A percentile compares a stretch with the other conserved stretches of the same genome.
Evolutionary conservation across 2,329 filamentous ascomycete species (phyloP).

Genomic region (Monosporascus sp.): DNA sequence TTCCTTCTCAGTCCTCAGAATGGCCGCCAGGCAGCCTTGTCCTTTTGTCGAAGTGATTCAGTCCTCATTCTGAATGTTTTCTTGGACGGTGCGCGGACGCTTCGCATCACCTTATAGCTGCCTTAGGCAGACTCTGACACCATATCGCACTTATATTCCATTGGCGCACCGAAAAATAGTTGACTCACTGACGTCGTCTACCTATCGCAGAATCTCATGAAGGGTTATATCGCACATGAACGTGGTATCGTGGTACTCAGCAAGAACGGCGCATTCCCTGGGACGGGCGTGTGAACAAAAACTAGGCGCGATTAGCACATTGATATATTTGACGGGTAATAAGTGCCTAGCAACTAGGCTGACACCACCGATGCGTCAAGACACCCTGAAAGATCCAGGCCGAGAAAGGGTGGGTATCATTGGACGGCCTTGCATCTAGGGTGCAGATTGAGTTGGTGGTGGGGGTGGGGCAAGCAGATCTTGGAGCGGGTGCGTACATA

Average conservation of each 20-base stretch:
- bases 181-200: constrained; percentile 28
- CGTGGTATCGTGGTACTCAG: constrained; percentile 86
- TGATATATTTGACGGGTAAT: too few species aligned
- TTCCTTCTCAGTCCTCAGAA: background rate
- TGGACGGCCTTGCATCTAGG: constrained; percentile 10
- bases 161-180: constrained; percentile 12
- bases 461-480: constrained; percentile 7
- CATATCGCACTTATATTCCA: constrained; percentile 10
- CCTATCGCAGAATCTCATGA: constrained; percentile 75
- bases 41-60: background rate
- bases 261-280: constrained; percentile 89
- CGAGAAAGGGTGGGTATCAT: constrained; percentile 2
- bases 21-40: background rate
- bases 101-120: background rate
- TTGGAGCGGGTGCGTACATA: constrained; percentile 1
- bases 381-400: background rate
- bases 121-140: constrained; percentile 1
- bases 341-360: too few species aligned
- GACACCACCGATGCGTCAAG: background rate
- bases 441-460: background rate
- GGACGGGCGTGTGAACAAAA: constrained; percentile 61
- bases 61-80: background rate
- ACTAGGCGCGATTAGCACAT: too few species aligned
- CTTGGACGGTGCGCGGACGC: background rate
- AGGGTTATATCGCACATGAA: constrained; percentile 94